These are phyloP conservation scores for Mycena belliarum DNA, from an alignment of 768 basidiomycete genomes.

Conservation along the genomic window DNA sequence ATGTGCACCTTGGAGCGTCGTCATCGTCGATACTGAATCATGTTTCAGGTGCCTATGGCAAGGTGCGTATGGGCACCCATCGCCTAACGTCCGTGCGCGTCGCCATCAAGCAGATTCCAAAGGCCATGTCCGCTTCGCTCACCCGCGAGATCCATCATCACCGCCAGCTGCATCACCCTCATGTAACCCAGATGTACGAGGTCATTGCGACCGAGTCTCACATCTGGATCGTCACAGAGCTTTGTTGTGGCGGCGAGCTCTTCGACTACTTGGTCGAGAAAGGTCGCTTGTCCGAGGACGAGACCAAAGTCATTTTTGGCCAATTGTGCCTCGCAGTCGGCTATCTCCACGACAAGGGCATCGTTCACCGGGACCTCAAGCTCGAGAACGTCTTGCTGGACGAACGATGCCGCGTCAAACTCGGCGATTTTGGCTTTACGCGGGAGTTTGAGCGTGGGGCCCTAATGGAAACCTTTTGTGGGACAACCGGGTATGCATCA, in stretches of 20 bases:
- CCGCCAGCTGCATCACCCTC: constrained; percentile 92
- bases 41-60: constrained; percentile 84
- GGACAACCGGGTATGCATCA: constrained; percentile 91
- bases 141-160: constrained; percentile 99
- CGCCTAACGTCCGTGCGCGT: constrained; percentile 89
- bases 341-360: constrained; percentile 88
- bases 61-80: constrained; percentile 92
- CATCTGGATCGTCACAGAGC: constrained; percentile 97
- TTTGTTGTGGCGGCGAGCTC: constrained; percentile 95
- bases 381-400: constrained; percentile 93
- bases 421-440: constrained; percentile 95
- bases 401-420: constrained; percentile 87
- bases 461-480: constrained; percentile 91
- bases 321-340: constrained; percentile 92
- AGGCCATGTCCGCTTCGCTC: constrained; percentile 84
- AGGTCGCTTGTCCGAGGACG: constrained; percentile 81
- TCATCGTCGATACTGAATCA: constrained; percentile 13
- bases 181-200: constrained; percentile 95
- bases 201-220: constrained; percentile 94
- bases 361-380: constrained; percentile 96
- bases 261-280: constrained; percentile 99
- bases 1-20: constrained; percentile 24
- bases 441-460: constrained; percentile 80
- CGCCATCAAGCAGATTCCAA: constrained; percentile 98
- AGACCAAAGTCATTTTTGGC: constrained; percentile 89